These are phyloP conservation scores for Suillus alpinus DNA, from an alignment of 768 basidiomycete genomes.

Conservation along the genomic window DNA sequence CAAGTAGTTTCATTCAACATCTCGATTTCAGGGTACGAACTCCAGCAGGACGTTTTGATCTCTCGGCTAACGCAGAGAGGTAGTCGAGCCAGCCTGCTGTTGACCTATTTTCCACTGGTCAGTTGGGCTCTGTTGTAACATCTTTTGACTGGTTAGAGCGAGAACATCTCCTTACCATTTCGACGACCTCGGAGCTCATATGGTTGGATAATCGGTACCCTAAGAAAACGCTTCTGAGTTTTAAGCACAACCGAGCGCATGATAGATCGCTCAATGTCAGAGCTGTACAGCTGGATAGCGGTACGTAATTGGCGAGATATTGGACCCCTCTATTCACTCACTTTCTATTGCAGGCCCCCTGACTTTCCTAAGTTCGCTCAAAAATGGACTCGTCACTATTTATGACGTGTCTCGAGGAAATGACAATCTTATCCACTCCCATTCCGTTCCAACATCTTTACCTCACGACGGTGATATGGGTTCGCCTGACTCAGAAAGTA, in stretches of 20 bases:
- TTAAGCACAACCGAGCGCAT: slow-evolving; percentile 56
- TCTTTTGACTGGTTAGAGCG: slow-evolving; percentile 44
- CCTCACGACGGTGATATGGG: slow-evolving; percentile 25
- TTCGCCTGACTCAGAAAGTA: slow-evolving; percentile 29
- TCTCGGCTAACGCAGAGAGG: slow-evolving; percentile 5
- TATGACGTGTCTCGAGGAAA: slow-evolving; percentile 55
- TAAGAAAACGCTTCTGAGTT: slow-evolving; percentile 56
- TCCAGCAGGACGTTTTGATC: slow-evolving; percentile 1
- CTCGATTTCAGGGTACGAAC: slow-evolving; percentile 58
- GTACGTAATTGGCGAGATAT: slow-evolving; percentile 20
- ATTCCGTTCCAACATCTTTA: slow-evolving; percentile 41
- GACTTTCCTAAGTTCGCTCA: slow-evolving; percentile 59
- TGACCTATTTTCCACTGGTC: slow-evolving; percentile 35
- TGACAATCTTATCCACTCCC: slow-evolving; percentile 42
- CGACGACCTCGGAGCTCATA: slow-evolving; percentile 58
- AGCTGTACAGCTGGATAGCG: slow-evolving; percentile 34
- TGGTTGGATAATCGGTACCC: slow-evolving; percentile 70
- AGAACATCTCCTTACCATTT: slow-evolving; percentile 49
- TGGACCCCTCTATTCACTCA: slow-evolving; percentile 1
- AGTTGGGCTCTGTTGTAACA: slow-evolving; percentile 44
- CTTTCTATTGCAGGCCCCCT: slow-evolving; percentile 38
- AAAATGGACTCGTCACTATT: slow-evolving; percentile 55
- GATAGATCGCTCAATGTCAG: slow-evolving; percentile 55
- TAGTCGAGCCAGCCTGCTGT: slow-evolving; percentile 29
- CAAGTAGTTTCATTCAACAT: slow-evolving; percentile 38